A percentile compares a stretch with the other conserved stretches of the same genome.
Evolutionary conservation across 2,329 filamentous ascomycete species (phyloP).

Genomic region (Biscogniauxia marginata): DNA sequence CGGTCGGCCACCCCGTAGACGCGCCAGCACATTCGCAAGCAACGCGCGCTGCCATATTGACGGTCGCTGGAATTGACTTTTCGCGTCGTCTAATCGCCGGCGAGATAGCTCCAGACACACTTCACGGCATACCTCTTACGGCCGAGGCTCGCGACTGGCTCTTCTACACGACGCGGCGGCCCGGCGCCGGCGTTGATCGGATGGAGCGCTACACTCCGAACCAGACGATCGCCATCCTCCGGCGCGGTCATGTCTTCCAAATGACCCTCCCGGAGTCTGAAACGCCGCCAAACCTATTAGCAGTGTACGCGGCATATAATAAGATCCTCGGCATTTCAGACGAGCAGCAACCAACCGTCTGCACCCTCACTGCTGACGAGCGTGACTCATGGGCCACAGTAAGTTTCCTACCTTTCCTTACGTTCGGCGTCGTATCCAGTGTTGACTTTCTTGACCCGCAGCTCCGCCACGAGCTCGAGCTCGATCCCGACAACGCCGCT

Average conservation of each 20-base stretch:
- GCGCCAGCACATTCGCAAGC: conserved; percentile 12
- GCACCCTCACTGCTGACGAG: conserved; percentile 15
- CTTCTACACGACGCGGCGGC: conserved; percentile 13
- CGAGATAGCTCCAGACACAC: conserved; percentile 1
- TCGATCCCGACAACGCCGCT: conserved; percentile 3
- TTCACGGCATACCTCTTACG: conserved; percentile 4
- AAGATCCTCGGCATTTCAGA: conserved; percentile 9
- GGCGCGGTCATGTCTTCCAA: conserved; percentile 18
- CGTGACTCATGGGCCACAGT: conserved; percentile 15
- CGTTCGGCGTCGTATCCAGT: background rate
- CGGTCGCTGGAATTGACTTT: conserved; percentile 12
- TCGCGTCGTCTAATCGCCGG: conserved; percentile 4
- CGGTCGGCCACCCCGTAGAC: conserved; percentile 10
- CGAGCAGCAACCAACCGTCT: conserved; percentile 1
- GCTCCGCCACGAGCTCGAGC: conserved; percentile 10
- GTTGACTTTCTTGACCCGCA: background rate
- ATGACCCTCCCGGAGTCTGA: background rate
- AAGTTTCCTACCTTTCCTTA: background rate
- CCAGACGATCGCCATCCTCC: conserved; percentile 11
- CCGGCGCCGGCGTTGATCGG: conserved; percentile 4
- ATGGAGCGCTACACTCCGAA: conserved; percentile 5
- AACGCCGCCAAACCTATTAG: background rate
- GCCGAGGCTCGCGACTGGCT: conserved; percentile 11
- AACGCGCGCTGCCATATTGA: conserved; percentile 13
- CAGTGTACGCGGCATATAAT: conserved; percentile 5